phyloP scores from a whole-genome alignment of 306 rosid genomes.

The Fragaria nilgerrensis region DNA sequence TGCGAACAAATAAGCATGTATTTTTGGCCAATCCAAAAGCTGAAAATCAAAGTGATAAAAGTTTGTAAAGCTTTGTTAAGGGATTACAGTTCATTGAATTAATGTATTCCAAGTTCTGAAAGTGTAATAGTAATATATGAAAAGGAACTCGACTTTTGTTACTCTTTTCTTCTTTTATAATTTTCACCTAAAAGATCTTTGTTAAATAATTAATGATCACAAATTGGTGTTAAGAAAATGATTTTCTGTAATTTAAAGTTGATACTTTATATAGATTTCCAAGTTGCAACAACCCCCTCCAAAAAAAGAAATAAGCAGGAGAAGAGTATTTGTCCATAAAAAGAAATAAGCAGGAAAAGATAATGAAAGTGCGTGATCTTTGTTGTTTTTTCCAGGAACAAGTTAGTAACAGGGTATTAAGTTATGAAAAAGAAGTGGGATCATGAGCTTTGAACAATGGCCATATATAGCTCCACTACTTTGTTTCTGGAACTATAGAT shows the following conservation, averaged over 20 bases:
- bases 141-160: neutral
- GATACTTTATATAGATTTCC: neutral
- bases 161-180: neutral
- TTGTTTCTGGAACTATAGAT: neutral
- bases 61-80: neutral
- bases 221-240: neutral
- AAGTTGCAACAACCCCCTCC: neutral
- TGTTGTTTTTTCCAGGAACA: neutral
- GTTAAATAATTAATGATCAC: neutral
- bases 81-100: slow-evolving; percentile 6
- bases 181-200: neutral
- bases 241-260: neutral
- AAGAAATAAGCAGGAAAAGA: neutral
- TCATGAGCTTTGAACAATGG: neutral
- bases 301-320: neutral
- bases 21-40: neutral
- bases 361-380: no score
- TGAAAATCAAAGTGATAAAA: neutral
- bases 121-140: neutral
- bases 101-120: neutral
- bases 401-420: neutral
- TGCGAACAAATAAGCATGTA: neutral
- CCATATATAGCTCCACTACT: neutral
- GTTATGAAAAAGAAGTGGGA: neutral
- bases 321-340: neutral